A percentile compares a stretch with the other conserved stretches of the same genome.
Evolutionary conservation across 2,329 filamentous ascomycete species (phyloP).

Genomic region (Chaetomiaceae sp.): DNA sequence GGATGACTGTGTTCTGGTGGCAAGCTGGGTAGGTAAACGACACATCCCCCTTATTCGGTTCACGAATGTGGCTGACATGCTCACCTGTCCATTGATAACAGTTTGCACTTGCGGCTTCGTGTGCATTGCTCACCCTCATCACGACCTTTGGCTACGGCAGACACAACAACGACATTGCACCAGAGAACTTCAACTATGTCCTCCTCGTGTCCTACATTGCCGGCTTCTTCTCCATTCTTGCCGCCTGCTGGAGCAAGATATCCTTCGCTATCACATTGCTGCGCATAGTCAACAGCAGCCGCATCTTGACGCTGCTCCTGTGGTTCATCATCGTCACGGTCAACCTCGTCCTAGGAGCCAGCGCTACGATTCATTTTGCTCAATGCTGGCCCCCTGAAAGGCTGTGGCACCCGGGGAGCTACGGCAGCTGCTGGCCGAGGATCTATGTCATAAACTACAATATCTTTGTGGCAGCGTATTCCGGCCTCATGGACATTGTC

Average conservation of each 20-base stretch:
- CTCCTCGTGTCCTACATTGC: too few relatives aligned
- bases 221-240: slow-evolving; percentile 20
- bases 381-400: slow-evolving; percentile 17
- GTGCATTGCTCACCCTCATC: too few relatives aligned
- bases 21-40: too few relatives aligned
- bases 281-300: slow-evolving; percentile 29
- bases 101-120: too few relatives aligned
- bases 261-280: slow-evolving; percentile 37
- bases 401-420: slow-evolving; percentile 11
- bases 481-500: neutral
- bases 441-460: slow-evolving; percentile 28
- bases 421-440: slow-evolving; percentile 27
- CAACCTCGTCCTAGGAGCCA: slow-evolving; percentile 15
- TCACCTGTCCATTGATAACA: too few relatives aligned
- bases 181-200: too few relatives aligned
- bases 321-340: slow-evolving; percentile 34
- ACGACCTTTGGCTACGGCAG: too few relatives aligned
- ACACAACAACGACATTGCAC: too few relatives aligned
- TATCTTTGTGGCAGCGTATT: neutral
- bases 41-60: too few relatives aligned
- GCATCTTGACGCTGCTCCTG: slow-evolving; percentile 26
- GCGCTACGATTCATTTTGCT: slow-evolving; percentile 16
- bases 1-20: too few relatives aligned
- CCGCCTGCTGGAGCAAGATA: slow-evolving; percentile 33
- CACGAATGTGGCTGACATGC: too few relatives aligned